Evolutionary conservation across 371 early-diverging fungal species (phyloP).

Genomic region (Vairimorpha necatrix): DNA sequence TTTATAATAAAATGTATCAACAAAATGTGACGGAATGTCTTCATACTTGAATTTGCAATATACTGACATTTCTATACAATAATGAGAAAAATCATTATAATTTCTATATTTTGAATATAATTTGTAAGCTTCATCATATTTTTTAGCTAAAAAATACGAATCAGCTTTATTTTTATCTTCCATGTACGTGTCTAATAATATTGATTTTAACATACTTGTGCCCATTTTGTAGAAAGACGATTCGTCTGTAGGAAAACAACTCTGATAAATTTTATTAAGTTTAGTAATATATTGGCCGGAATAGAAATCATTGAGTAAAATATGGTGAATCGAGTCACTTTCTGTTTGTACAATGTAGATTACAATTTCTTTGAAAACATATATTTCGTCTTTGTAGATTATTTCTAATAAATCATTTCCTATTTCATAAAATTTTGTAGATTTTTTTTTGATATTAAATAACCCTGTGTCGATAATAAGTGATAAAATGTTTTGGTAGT

Average conservation of each 20-base stretch:
- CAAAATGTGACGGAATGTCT: not conserved
- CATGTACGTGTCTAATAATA: constrained; percentile 10
- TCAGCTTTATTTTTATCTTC: constrained; percentile 29
- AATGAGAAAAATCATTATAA: constrained; percentile 24
- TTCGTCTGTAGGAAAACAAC: not conserved
- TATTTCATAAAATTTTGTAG: too few relatives aligned
- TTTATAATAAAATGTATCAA: not conserved
- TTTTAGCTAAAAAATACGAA: constrained; percentile 15
- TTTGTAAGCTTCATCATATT: constrained; percentile 38
- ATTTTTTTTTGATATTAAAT: not conserved
- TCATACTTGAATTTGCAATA: not conserved
- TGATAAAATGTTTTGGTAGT: not conserved
- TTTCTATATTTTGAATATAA: constrained; percentile 18
- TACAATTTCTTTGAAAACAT: not conserved
- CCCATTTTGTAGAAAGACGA: not conserved
- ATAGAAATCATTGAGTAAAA: not conserved
- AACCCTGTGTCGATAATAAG: not conserved
- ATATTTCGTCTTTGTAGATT: constrained; percentile 1
- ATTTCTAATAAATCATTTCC: not conserved
- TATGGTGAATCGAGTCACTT: not conserved
- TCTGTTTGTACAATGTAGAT: not conserved
- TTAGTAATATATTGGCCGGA: not conserved
- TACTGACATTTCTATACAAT: constrained; percentile 37
- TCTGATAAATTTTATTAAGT: not conserved
- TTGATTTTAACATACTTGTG: not conserved